phyloP scores from a whole-genome alignment of 257 asterid species.

The Lycium barbarum region DNA sequence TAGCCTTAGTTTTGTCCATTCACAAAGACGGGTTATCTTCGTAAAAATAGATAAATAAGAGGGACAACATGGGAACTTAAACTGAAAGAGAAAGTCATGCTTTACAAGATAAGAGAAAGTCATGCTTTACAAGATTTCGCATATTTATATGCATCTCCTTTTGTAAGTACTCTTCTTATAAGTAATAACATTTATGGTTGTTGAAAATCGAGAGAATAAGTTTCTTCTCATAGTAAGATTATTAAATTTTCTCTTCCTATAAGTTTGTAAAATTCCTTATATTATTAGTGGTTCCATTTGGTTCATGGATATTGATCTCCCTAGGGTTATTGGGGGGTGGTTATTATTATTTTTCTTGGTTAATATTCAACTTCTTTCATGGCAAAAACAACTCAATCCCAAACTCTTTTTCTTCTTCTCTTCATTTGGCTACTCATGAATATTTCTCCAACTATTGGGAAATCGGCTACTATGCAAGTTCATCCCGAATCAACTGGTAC shows the following conservation, averaged over 20 bases:
- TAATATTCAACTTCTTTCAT: conserved; percentile 47
- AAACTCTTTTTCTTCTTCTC: conserved; percentile 39
- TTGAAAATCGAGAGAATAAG: not conserved
- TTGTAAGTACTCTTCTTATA: not conserved
- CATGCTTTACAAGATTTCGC: conserved; percentile 43
- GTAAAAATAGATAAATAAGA: conserved; percentile 36
- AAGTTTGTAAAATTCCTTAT: conserved; percentile 21
- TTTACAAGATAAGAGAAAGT: conserved; percentile 50
- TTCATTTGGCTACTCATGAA: conserved; percentile 41
- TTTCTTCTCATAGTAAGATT: conserved; percentile 28
- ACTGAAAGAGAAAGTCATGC: conserved; percentile 37
- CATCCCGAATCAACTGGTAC: conserved; percentile 25
- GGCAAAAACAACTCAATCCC: conserved; percentile 51
- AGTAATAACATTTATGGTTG: conserved; percentile 16
- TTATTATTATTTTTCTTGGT: conserved; percentile 45
- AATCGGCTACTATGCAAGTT: conserved; percentile 31
- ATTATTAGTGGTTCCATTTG: conserved; percentile 45
- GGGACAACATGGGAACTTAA: conserved; percentile 40
- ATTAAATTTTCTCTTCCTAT: not conserved
- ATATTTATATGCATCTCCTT: conserved; percentile 36
- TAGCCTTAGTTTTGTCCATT: not conserved
- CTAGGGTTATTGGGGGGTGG: conserved; percentile 72
- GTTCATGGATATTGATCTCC: conserved; percentile 89
- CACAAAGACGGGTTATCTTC: conserved; percentile 35
- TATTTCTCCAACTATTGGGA: not conserved